phyloP scores from a whole-genome alignment of 495 filamentous ascomycete species.

The Aspergillus nidulans region DNA sequence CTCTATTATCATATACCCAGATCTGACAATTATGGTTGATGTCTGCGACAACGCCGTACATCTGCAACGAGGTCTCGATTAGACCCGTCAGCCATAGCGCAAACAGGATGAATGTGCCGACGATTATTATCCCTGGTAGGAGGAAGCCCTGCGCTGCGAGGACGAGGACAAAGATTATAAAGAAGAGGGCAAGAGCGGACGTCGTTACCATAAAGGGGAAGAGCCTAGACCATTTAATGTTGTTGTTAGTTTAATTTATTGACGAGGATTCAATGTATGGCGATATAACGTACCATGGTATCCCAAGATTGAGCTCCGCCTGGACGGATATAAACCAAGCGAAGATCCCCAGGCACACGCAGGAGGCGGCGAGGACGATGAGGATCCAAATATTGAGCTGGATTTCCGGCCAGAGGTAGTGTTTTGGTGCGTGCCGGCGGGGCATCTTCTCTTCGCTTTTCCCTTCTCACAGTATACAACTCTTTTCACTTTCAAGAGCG shows the following conservation, averaged over 20 bases:
- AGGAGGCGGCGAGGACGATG: slow-evolving; percentile 73
- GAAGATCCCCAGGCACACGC: slow-evolving; percentile 82
- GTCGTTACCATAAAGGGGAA: slow-evolving; percentile 87
- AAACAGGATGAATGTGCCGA: slow-evolving; percentile 90
- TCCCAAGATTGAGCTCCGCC: slow-evolving; percentile 58
- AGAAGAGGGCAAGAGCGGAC: slow-evolving; percentile 63
- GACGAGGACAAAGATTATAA: slow-evolving; percentile 65
- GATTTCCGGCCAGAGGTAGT: slow-evolving; percentile 90
- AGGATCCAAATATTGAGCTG: slow-evolving; percentile 93
- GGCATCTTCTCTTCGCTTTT: slow-evolving; percentile 16
- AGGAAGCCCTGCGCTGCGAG: slow-evolving; percentile 75
- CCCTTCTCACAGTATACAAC: not conserved
- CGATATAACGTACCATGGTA: slow-evolving; percentile 75
- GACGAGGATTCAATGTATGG: not conserved
- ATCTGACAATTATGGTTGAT: slow-evolving; percentile 77
- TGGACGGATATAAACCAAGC: slow-evolving; percentile 80
- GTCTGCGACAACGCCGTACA: slow-evolving; percentile 73
- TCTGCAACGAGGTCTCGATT: slow-evolving; percentile 83
- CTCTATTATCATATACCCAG: slow-evolving; percentile 56
- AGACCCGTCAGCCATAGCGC: slow-evolving; percentile 87
- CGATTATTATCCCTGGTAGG: slow-evolving; percentile 82
- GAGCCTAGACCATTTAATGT: slow-evolving; percentile 51
- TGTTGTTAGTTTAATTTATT: slow-evolving; percentile 10
- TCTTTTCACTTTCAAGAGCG: not conserved
- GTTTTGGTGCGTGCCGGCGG: slow-evolving; percentile 40